phyloP scores from a whole-genome alignment of 1,284 basidiomycete genomes.

The Takashimella koratensis region DNA sequence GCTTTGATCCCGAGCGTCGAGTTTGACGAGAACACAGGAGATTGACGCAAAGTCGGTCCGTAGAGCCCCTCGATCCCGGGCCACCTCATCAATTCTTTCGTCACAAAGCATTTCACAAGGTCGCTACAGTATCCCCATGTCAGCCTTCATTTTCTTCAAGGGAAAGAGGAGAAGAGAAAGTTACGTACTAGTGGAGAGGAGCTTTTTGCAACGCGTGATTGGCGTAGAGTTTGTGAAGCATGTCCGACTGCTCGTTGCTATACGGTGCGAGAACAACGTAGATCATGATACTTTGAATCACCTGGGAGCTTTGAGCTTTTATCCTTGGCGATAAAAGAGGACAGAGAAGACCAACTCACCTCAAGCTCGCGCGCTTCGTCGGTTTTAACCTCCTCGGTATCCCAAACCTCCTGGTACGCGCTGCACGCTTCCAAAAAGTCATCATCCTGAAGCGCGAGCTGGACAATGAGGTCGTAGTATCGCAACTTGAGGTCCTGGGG shows the following conservation, averaged over 20 bases:
- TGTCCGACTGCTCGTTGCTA: constrained; percentile 95
- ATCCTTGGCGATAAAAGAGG: not conserved
- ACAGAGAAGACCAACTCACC: constrained; percentile 53
- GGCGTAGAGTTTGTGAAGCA: constrained; percentile 81
- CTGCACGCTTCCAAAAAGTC: constrained; percentile 92
- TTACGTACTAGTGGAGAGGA: constrained; percentile 80
- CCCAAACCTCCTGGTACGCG: constrained; percentile 94
- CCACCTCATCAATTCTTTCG: constrained; percentile 96
- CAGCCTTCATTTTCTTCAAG: too few relatives aligned
- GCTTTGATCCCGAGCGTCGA: constrained; percentile 41
- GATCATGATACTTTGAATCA: constrained; percentile 88
- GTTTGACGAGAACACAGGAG: constrained; percentile 68
- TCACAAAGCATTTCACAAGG: constrained; percentile 93
- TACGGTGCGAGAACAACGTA: constrained; percentile 91
- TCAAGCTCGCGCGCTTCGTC: constrained; percentile 70
- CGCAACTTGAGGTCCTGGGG: constrained; percentile 87
- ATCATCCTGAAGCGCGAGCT: constrained; percentile 78
- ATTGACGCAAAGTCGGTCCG: constrained; percentile 73
- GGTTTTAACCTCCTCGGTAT: constrained; percentile 84
- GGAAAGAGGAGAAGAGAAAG: too few relatives aligned
- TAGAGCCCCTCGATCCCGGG: constrained; percentile 91
- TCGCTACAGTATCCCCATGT: constrained; percentile 66
- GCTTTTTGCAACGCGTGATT: constrained; percentile 75
- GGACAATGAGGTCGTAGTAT: constrained; percentile 95
- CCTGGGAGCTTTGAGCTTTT: constrained; percentile 52